Conservation (phyloP, 2,329 filamentous ascomycete species). For the Annulohypoxylon truncatum region DNA sequence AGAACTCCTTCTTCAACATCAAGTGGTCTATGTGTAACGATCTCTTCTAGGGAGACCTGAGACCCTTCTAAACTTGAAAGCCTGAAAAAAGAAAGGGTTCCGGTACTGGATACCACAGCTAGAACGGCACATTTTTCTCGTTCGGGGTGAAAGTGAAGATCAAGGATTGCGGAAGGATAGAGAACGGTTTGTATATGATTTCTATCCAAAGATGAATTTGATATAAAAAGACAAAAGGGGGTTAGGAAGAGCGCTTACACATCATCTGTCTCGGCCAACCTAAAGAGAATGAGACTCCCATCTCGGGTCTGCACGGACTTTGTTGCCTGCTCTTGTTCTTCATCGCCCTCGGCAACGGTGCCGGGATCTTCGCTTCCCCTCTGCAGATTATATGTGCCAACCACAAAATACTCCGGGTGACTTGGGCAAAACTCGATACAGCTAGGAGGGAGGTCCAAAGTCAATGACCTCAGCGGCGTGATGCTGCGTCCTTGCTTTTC, state of each 20-base stretch:
- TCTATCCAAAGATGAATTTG: conserved; percentile 54
- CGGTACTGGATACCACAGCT: conserved; percentile 82
- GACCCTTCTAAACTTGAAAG: conserved; percentile 49
- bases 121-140: conserved; percentile 64
- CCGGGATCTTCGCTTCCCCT: conserved; percentile 52
- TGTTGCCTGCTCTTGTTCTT: conserved; percentile 39
- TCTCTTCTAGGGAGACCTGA: conserved; percentile 47
- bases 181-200: conserved; percentile 67
- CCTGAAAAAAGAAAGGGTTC: conserved; percentile 73
- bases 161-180: conserved; percentile 81
- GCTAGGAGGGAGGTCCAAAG: conserved; percentile 76
- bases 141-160: conserved; percentile 81
- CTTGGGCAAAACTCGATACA: conserved; percentile 79
- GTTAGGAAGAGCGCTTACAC: conserved; percentile 62
- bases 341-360: conserved; percentile 33
- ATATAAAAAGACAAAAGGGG: conserved; percentile 22
- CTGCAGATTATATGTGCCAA: conserved; percentile 87
- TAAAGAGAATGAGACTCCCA: conserved; percentile 78
- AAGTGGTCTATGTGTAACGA: conserved; percentile 59
- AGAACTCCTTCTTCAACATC: conserved; percentile 69
- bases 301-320: conserved; percentile 70
- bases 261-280: conserved; percentile 58
- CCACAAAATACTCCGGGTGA: conserved; percentile 73
- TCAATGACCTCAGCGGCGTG: conserved; percentile 60
- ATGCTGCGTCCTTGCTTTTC: conserved; percentile 45